phyloP scores from a whole-genome alignment of 2,329 filamentous ascomycete genomes.

The Neofusicoccum parvum region DNA sequence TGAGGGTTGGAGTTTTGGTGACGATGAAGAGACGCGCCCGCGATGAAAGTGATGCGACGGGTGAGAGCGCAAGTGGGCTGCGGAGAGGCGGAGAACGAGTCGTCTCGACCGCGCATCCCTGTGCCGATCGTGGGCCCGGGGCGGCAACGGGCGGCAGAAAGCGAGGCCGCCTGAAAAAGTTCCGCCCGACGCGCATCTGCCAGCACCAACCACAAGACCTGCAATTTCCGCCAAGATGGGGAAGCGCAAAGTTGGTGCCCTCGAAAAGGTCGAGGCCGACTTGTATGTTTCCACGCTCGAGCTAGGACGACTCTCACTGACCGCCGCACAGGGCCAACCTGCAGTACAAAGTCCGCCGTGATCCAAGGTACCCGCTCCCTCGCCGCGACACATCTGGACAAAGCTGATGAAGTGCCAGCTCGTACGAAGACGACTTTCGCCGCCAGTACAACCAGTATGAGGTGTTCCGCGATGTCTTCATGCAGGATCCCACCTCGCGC shows the following conservation, averaged over 20 bases:
- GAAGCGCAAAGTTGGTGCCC: constrained; percentile 85
- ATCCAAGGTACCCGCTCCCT: constrained; percentile 66
- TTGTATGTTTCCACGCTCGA: constrained; percentile 52
- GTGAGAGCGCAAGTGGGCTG: not conserved
- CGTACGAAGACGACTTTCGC: constrained; percentile 86
- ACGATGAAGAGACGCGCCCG: too few relatives aligned
- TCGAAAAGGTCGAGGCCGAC: constrained; percentile 95
- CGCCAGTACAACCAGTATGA: constrained; percentile 91
- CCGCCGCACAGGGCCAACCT: constrained; percentile 66
- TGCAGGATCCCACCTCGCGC: constrained; percentile 76
- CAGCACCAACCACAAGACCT: not conserved
- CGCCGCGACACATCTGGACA: not conserved
- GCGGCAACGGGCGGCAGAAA: constrained; percentile 7
- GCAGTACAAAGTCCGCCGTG: constrained; percentile 87
- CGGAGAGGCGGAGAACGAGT: not conserved
- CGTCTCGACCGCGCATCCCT: not conserved
- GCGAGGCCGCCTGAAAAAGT: not conserved
- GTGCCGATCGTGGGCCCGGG: not conserved
- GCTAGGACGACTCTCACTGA: not conserved
- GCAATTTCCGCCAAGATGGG: constrained; percentile 56
- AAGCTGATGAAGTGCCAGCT: constrained; percentile 50
- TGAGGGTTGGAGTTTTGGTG: not conserved
- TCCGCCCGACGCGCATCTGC: not conserved
- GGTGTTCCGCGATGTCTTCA: constrained; percentile 86
- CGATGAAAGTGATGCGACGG: not conserved